These are phyloP conservation scores for Croton laevigatus DNA, from an alignment of 441 rosid species.

Conservation along the genomic window DNA sequence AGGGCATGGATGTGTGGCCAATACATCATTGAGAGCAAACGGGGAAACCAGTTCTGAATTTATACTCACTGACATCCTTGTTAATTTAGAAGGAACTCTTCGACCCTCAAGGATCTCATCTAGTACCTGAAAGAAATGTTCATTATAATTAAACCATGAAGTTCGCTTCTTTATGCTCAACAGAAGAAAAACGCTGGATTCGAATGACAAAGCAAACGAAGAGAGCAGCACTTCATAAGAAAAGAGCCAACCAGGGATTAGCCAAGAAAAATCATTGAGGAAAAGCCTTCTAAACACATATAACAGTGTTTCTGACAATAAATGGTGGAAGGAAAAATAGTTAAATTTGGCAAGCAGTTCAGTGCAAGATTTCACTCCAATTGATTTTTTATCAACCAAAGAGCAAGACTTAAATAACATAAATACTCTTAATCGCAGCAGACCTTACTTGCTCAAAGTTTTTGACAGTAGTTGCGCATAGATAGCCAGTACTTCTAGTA, in stretches of 20 bases:
- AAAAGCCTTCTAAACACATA: constrained; percentile 1
- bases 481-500: constrained; percentile 78
- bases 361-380: neutral
- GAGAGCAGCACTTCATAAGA: neutral
- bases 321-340: neutral
- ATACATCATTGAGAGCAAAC: constrained; percentile 71
- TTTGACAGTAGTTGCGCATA: constrained; percentile 78
- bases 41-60: constrained; percentile 55
- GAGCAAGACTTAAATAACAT: neutral
- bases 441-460: constrained; percentile 75
- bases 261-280: neutral
- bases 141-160: constrained; percentile 5
- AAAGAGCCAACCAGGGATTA: neutral
- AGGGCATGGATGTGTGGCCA: constrained; percentile 82
- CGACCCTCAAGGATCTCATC: constrained; percentile 63
- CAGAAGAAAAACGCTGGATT: neutral
- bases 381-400: neutral
- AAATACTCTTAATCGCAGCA: neutral
- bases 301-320: neutral
- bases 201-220: neutral
- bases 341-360: neutral
- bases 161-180: neutral
- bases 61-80: constrained; percentile 55
- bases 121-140: constrained; percentile 48
- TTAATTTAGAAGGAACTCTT: constrained; percentile 44